These are phyloP conservation scores for Fusarium metavorans DNA, from an alignment of 2,329 filamentous ascomycete genomes.

Conservation along the genomic window DNA sequence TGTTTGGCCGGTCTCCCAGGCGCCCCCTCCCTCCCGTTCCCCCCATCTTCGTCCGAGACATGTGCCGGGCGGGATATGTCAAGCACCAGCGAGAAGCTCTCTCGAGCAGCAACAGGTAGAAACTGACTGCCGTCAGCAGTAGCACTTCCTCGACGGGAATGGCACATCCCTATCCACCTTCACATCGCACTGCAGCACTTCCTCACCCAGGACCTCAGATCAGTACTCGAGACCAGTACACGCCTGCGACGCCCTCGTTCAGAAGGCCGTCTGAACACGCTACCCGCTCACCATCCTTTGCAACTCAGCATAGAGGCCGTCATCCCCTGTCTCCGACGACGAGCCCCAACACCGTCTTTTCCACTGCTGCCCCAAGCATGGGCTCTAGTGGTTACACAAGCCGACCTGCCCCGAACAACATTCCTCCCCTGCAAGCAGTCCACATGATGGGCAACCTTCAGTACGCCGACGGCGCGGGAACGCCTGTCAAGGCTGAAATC, in stretches of 20 bases:
- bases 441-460: slow-evolving; percentile 70
- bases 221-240: slow-evolving; percentile 66
- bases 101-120: slow-evolving; percentile 15
- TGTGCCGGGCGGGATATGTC: slow-evolving; percentile 17
- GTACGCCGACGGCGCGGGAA: slow-evolving; percentile 63
- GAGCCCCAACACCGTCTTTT: slow-evolving; percentile 60
- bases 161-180: slow-evolving; percentile 65
- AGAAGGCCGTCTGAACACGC: slow-evolving; percentile 62
- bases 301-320: slow-evolving; percentile 58
- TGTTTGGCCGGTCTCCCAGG: neutral
- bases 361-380: slow-evolving; percentile 62
- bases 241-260: slow-evolving; percentile 63
- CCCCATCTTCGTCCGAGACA: neutral
- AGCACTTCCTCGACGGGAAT: slow-evolving; percentile 66
- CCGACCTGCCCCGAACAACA: slow-evolving; percentile 49
- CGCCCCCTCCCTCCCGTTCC: neutral
- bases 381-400: slow-evolving; percentile 56
- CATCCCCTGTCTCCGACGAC: slow-evolving; percentile 66
- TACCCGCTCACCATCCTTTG: slow-evolving; percentile 65
- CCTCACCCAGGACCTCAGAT: slow-evolving; percentile 63
- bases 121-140: slow-evolving; percentile 51
- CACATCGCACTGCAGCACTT: slow-evolving; percentile 60
- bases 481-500: slow-evolving; percentile 77
- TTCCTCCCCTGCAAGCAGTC: slow-evolving; percentile 66
- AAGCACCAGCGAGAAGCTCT: slow-evolving; percentile 11